Conservation (phyloP, 2,329 filamentous ascomycete species). For the Microdochium bolleyi region DNA sequence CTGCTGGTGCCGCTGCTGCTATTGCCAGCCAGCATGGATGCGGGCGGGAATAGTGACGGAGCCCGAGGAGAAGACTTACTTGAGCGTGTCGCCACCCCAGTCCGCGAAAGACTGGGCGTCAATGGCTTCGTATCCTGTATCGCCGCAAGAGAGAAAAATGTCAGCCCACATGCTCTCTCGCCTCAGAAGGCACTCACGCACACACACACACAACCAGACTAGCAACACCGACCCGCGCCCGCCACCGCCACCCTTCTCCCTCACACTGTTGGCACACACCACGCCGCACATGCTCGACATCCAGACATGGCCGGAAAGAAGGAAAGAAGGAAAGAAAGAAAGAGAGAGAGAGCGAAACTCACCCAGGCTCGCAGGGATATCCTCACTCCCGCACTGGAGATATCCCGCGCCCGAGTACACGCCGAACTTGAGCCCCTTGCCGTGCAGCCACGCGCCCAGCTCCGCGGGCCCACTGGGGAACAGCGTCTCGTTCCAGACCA, state of each 20-base stretch:
- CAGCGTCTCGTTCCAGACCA: constrained; percentile 39
- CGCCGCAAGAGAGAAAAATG: no score
- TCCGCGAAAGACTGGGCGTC: constrained; percentile 30
- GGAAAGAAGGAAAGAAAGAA: background rate
- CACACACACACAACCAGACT: no score
- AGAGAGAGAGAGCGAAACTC: constrained; percentile 1
- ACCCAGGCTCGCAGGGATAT: constrained; percentile 35
- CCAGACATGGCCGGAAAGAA: no score
- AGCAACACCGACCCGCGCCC: no score
- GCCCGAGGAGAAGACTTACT: constrained; percentile 27
- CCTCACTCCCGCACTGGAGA: constrained; percentile 31
- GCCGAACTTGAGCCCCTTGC: constrained; percentile 39
- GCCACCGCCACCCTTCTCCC: no score
- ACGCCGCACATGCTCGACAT: no score
- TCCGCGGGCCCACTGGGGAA: constrained; percentile 43
- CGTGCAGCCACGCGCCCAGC: constrained; percentile 40
- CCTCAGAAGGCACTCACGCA: no score
- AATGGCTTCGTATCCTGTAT: constrained; percentile 29
- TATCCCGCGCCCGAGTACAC: constrained; percentile 44
- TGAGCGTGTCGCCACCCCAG: constrained; percentile 40
- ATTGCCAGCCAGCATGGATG: background rate
- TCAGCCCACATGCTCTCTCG: no score
- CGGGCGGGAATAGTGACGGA: background rate
- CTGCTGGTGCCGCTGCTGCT: background rate
- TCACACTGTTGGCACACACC: no score